Evolutionary conservation across 2,329 filamentous ascomycete species (phyloP).

Genomic region (Clonostachys sp.): DNA sequence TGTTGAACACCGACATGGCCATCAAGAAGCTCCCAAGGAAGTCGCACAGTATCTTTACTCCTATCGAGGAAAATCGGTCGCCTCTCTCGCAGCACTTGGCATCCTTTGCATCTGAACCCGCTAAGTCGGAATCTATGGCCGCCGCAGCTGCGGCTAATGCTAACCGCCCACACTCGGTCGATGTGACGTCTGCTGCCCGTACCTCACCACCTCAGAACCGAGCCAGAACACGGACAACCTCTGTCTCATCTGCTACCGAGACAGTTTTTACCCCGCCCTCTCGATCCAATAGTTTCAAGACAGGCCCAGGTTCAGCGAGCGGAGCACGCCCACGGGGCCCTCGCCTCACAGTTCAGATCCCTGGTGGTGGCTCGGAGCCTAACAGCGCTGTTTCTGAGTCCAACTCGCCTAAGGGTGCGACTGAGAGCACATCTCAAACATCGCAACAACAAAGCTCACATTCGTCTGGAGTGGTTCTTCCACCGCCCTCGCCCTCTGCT

Average conservation of each 20-base stretch:
- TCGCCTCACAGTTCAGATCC: slow-evolving; percentile 88
- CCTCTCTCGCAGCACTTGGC: slow-evolving; percentile 81
- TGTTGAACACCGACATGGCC: slow-evolving; percentile 44
- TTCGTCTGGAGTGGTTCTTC: slow-evolving; percentile 67
- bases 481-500: slow-evolving; percentile 87
- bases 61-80: slow-evolving; percentile 88
- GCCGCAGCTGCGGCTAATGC: slow-evolving; percentile 14
- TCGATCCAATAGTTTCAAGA: slow-evolving; percentile 71
- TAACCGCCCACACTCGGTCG: slow-evolving; percentile 59
- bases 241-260: slow-evolving; percentile 61
- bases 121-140: slow-evolving; percentile 22
- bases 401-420: slow-evolving; percentile 52
- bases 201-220: slow-evolving; percentile 50
- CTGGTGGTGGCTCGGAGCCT: slow-evolving; percentile 78
- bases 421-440: slow-evolving; percentile 52
- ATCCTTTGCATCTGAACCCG: slow-evolving; percentile 55
- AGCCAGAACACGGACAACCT: slow-evolving; percentile 41
- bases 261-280: slow-evolving; percentile 65
- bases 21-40: slow-evolving; percentile 69
- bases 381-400: slow-evolving; percentile 73
- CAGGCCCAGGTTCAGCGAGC: slow-evolving; percentile 46
- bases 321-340: slow-evolving; percentile 72
- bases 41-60: slow-evolving; percentile 92
- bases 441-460: slow-evolving; percentile 50
- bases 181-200: slow-evolving; percentile 53